Conservation (phyloP, 225 moss, liverwort and hornwort genomes). For the Bryum argenteum region DNA sequence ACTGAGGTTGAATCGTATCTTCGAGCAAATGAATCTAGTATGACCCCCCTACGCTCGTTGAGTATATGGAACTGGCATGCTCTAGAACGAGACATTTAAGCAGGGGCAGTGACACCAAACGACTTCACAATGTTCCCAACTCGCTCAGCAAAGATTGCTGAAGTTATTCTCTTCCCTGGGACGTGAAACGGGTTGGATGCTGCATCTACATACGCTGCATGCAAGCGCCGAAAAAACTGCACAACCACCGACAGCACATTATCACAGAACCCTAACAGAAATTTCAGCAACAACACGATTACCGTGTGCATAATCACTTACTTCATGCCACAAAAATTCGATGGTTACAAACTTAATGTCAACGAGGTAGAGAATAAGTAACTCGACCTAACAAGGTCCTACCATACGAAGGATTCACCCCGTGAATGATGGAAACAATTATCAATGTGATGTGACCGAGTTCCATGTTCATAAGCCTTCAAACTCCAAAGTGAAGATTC, state of each 20-base stretch:
- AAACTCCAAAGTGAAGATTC: background rate
- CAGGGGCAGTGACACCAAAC: slow-evolving; percentile 58
- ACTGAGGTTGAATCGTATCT: no score
- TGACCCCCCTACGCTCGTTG: no score
- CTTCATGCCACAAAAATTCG: no score
- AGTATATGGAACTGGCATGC: no score
- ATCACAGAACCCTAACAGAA: no score
- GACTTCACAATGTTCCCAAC: slow-evolving; percentile 83
- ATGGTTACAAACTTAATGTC: no score
- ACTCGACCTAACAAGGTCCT: no score
- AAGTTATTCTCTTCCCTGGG: slow-evolving; percentile 90
- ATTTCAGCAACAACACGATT: no score
- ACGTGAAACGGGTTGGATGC: slow-evolving; percentile 99
- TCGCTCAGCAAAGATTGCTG: slow-evolving; percentile 82
- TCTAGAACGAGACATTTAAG: slow-evolving; percentile 25
- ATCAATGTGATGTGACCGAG: background rate
- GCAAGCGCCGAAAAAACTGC: slow-evolving; percentile 94
- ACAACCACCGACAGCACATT: background rate
- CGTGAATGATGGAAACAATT: background rate
- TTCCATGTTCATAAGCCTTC: background rate
- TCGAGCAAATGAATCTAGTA: no score
- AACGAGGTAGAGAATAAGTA: no score
- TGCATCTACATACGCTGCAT: slow-evolving; percentile 89
- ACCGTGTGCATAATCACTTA: no score
- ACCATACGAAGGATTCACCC: background rate